Percentiles rank a stretch among this genome's conserved stretches.
phyloP scores from a whole-genome alignment of 2,329 filamentous ascomycete species.

The Colletotrichum sublineola region DNA sequence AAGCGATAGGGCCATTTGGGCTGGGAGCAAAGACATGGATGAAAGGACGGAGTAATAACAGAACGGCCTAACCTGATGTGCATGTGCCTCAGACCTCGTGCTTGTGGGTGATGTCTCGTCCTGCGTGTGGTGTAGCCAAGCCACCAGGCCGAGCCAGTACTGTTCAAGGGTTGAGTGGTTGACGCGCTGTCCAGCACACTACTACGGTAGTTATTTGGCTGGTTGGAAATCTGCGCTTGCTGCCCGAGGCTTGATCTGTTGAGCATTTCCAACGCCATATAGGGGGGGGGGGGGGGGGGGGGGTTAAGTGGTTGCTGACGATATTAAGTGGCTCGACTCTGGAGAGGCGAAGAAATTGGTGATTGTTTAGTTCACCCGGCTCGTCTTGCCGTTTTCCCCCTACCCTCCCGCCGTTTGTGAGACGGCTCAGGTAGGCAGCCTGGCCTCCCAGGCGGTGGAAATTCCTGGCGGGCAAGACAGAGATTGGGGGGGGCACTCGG shows the following conservation, averaged over 20 bases:
- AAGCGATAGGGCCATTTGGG: not conserved
- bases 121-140: conserved; percentile 3
- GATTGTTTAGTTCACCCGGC: conserved; percentile 18
- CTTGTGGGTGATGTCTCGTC: not conserved
- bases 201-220: conserved; percentile 10
- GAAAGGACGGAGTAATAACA: conserved; percentile 31
- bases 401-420: not conserved
- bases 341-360: conserved; percentile 35
- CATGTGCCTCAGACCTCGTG: not conserved
- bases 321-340: not conserved
- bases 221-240: conserved; percentile 15
- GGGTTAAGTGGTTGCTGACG: too few relatives aligned
- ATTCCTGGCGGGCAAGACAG: not conserved
- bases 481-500: too few relatives aligned
- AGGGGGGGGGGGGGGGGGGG: not conserved
- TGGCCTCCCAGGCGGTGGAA: too few relatives aligned
- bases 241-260: conserved; percentile 18
- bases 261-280: conserved; percentile 10
- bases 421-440: not conserved
- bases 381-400: not conserved
- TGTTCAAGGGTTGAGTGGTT: conserved; percentile 1
- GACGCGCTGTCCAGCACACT: not conserved
- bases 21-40: conserved; percentile 1
- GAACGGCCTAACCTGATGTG: conserved; percentile 13
- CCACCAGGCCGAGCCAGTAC: conserved; percentile 14